These are phyloP conservation scores for Dryas drummondii DNA, from an alignment of 306 rosid genomes.

Conservation along the genomic window DNA sequence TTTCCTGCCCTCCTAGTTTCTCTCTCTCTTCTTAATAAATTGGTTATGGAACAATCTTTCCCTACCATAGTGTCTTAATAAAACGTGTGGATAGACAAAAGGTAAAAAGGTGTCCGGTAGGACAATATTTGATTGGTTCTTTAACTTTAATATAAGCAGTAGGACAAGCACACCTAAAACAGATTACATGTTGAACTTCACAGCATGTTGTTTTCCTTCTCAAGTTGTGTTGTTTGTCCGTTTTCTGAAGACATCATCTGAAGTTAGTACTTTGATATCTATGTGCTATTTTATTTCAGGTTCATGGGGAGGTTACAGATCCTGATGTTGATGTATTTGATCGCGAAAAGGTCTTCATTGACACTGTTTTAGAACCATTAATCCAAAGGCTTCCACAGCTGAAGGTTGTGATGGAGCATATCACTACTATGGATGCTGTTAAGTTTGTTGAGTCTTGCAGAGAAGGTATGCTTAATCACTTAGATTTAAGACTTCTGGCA, in stretches of 20 bases:
- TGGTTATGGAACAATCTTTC: background rate
- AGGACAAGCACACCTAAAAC: background rate
- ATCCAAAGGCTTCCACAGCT: constrained; percentile 74
- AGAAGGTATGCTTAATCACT: constrained; percentile 48
- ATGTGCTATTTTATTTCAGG: constrained; percentile 41
- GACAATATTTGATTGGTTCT: no score
- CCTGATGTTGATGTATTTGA: constrained; percentile 76
- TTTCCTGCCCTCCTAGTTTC: background rate
- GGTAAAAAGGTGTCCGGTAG: background rate
- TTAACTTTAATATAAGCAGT: background rate
- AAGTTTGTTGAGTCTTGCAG: constrained; percentile 68
- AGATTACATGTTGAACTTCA: background rate
- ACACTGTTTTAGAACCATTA: constrained; percentile 69
- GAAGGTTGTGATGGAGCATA: constrained; percentile 93
- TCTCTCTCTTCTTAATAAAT: background rate
- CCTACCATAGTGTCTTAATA: background rate
- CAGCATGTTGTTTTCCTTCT: background rate
- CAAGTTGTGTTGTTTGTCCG: background rate
- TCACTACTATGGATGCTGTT: constrained; percentile 85
- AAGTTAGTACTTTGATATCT: background rate
- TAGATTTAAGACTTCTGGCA: background rate
- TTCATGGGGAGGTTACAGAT: constrained; percentile 89
- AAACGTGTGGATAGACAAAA: background rate
- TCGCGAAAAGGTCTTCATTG: constrained; percentile 84
- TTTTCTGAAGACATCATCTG: background rate